Evolutionary conservation across 2,329 filamentous ascomycete genomes (phyloP).

Genomic region (Nemania sp.): DNA sequence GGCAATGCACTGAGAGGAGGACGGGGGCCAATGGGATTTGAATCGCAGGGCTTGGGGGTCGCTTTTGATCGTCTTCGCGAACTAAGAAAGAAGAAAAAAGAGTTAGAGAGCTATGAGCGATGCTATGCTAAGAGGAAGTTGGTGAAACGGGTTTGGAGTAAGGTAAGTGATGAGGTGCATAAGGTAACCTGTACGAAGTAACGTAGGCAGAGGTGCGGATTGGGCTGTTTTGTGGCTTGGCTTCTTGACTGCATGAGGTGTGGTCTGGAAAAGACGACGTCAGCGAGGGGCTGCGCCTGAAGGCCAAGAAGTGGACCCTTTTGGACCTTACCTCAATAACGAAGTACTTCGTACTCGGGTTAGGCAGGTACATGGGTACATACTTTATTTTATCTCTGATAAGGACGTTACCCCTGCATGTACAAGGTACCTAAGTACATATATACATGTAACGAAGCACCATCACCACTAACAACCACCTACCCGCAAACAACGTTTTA

Average conservation of each 20-base stretch:
- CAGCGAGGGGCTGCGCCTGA: conserved; percentile 27
- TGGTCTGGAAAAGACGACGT: conserved; percentile 18
- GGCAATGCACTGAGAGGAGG: background rate
- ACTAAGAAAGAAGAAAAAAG: background rate
- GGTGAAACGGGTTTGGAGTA: conserved; percentile 6
- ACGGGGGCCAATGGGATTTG: background rate
- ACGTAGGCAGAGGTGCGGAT: background rate
- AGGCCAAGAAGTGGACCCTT: conserved; percentile 11
- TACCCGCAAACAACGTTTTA: too few species aligned
- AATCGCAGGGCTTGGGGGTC: background rate
- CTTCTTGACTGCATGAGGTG: background rate
- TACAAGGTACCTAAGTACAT: background rate
- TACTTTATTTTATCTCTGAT: too few species aligned
- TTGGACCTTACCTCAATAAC: too few species aligned
- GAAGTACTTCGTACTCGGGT: too few species aligned
- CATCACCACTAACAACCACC: too few species aligned
- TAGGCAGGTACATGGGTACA: too few species aligned
- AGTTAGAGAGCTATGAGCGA: background rate
- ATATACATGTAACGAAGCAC: too few species aligned
- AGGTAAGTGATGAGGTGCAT: too few species aligned
- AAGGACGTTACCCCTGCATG: too few species aligned
- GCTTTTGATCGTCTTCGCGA: background rate
- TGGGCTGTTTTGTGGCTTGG: conserved; percentile 22
- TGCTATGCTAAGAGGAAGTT: conserved; percentile 1
- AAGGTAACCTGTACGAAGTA: too few species aligned